Evolutionary conservation across 148 eudicot genomes (phyloP), one percentile per base, ranked within the genome.

Genomic region (Salicornia ramosissima): DNA sequence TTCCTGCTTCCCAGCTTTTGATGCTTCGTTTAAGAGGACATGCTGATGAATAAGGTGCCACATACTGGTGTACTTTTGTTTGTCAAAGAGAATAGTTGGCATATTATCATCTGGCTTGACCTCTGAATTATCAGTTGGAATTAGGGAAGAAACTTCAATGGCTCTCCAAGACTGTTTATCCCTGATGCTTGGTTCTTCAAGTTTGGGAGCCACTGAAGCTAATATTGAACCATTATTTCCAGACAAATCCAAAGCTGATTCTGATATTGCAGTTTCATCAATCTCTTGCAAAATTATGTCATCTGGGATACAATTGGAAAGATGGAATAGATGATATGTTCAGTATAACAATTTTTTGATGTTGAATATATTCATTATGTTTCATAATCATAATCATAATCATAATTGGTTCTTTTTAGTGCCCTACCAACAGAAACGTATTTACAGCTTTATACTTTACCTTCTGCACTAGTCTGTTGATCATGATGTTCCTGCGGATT

Each of bases 41-140:
- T 87, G 91, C 28, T 85, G 84, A 70, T 94, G 88, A 56, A 94
- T 85, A 68, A 90, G 68, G 50, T 76, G 68, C 99, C 99, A 94
- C 90, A 94, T 89, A 75, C 85, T 89, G 71, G 80, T 79, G 57
- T 83, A 86, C 64, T 82, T 94, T 50, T 64, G 83, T 76, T 81
- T 79, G 74, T 83, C 82, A 64, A 75, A 65, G 54, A 71, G 74
- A 29, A 78, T 46, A 34, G 73, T 68, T 71, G 68, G 34, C 42
- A 46, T 79, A 75, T 72, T 78, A 47, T 61, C 63, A 42, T 33
- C 31, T 34, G 64, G 13, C 34, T 56, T 39, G 12, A 18, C 12
- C 58, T 75, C 73, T 6, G 84, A 68, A 72, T 75, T 74, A 36
- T 51, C 61, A 43, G 31, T 72, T 18, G 69, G 40, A 64, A 31